Conservation (phyloP, 2,329 filamentous ascomycete species). For the Ophiobolus disseminans region DNA sequence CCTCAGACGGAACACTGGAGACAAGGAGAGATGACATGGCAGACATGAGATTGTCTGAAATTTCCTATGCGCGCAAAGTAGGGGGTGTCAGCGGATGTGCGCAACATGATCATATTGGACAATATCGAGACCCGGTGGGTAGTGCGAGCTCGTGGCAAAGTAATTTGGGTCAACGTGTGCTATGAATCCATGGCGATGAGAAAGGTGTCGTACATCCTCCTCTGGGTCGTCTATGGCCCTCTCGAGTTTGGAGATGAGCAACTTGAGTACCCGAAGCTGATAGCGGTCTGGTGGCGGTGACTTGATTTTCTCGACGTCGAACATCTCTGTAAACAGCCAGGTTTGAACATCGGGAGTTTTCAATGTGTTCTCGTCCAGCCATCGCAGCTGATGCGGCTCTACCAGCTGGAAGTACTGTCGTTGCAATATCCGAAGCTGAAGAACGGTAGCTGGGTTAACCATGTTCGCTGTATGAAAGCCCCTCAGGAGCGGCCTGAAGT, state of each 20-base stretch:
- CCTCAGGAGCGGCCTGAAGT: no score
- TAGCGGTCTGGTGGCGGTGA: slow-evolving; percentile 73
- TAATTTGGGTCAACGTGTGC: no score
- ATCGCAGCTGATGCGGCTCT: slow-evolving; percentile 65
- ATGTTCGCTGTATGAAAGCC: no score
- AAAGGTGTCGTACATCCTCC: slow-evolving; percentile 74
- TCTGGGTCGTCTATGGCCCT: slow-evolving; percentile 80
- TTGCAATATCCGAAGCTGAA: slow-evolving; percentile 58
- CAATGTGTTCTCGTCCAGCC: slow-evolving; percentile 67
- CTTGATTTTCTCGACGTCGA: slow-evolving; percentile 63
- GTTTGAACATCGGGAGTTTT: slow-evolving; percentile 69
- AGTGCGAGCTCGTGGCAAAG: no score
- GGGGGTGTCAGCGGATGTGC: slow-evolving; percentile 27
- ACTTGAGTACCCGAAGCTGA: slow-evolving; percentile 74
- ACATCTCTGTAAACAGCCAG: slow-evolving; percentile 70
- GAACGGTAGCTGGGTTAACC: slow-evolving; percentile 14
- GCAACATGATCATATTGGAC: not conserved
- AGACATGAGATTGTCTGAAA: slow-evolving; percentile 80
- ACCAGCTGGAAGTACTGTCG: slow-evolving; percentile 82
- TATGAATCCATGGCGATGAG: slow-evolving; percentile 18
- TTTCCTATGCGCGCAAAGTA: slow-evolving; percentile 65
- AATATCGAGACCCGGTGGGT: no score
- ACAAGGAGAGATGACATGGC: slow-evolving; percentile 70
- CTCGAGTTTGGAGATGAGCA: slow-evolving; percentile 74
- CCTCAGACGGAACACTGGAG: slow-evolving; percentile 68